Conservation (phyloP, 345 rosid genomes). For the Murraya paniculata region DNA sequence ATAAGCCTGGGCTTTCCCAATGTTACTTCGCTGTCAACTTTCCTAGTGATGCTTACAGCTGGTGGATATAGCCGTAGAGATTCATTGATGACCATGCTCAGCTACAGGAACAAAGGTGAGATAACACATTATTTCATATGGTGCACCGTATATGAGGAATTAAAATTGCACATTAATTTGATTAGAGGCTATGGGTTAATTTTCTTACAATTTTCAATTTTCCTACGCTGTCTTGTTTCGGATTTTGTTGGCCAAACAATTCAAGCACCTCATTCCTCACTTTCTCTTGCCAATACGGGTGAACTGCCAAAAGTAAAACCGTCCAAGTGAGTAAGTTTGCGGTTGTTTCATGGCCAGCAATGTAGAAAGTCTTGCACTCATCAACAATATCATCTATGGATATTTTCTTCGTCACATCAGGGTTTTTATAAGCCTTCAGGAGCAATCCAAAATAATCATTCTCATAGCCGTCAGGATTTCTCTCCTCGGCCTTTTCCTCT, state of each 20-base stretch:
- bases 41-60: neutral
- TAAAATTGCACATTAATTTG: neutral
- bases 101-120: constrained; percentile 2
- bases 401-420: constrained; percentile 22
- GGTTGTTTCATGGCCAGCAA: constrained; percentile 22
- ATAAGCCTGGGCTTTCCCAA: constrained; percentile 28
- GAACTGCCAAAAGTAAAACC: constrained; percentile 32
- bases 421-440: constrained; percentile 20
- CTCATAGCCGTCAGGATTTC: constrained; percentile 16
- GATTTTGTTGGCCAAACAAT: constrained; percentile 23
- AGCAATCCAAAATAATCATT: constrained; percentile 37
- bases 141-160: no score
- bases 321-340: constrained; percentile 36
- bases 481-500: constrained; percentile 13
- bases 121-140: neutral
- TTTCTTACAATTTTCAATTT: constrained; percentile 35
- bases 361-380: constrained; percentile 43
- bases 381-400: constrained; percentile 37
- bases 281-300: constrained; percentile 46
- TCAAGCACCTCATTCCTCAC: constrained; percentile 37
- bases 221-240: constrained; percentile 18
- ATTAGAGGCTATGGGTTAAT: neutral
- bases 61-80: constrained; percentile 31
- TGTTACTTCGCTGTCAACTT: constrained; percentile 1
- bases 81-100: constrained; percentile 39